Evolutionary conservation across 306 rosid genomes (phyloP), one percentile per base, ranked within the genome.

Genomic region (Elaeagnus macrophylla): DNA sequence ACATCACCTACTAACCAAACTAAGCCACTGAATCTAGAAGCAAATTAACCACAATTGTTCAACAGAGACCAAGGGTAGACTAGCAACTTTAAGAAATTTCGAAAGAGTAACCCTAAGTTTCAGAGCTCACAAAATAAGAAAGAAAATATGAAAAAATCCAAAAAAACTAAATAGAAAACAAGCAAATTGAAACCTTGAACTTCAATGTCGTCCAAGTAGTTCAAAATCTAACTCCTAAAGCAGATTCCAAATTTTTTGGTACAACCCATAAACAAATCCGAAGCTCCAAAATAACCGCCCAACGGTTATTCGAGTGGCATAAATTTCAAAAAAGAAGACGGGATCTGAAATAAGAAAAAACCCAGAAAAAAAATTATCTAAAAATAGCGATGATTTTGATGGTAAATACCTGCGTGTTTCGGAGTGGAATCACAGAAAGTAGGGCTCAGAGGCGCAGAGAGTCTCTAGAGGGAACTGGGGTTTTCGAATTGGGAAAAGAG

Each of bases 371-470:
- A 25, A 25, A 25, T 25, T 25, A 25, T 25, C 32, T 25, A 25
- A 25, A 25, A 5, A 25, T 25, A 5, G 32, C 32, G 32, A 25
- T 2, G 4, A 0, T 25, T 25, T 25, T 25, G 0, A 25, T 25
- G 0, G 32, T 25, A 25, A 62, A 48, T 69, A 67, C 72, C 51
- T 18, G 54, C 25, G 19, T 67, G 35, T 36, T 45, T 43, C 0
- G 65, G 39, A 13, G 35, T 47, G 58, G 64, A 52, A 58, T 36
- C 52, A 37, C 25, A 45, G 37, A 19, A 42, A 61, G n/a, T 5
- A n/a, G 15, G 14, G 11, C 17, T 6, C 17, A 3, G 17, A 17
- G 13, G 17, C 40, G 17, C 53, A 58, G 19, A 38, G 32, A 51
- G 38, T 12, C 10, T n/a, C 36, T 10, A 53, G 57, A 17, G 10